Conservation (phyloP, 2,329 filamentous ascomycete genomes). For the Zasmidium angulare region DNA sequence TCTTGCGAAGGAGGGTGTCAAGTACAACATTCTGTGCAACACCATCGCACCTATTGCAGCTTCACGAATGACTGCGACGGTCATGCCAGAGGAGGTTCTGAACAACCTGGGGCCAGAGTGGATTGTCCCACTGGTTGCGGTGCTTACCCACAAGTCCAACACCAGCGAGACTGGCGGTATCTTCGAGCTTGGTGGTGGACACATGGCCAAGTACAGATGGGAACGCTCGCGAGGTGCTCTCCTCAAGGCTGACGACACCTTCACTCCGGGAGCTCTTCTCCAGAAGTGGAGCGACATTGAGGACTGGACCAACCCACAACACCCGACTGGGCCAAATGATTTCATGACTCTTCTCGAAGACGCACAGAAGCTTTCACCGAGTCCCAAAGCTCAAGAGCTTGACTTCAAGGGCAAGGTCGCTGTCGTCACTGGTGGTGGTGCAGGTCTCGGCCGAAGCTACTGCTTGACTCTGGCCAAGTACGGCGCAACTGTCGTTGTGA, state of each 20-base stretch:
- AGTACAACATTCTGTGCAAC: constrained; percentile 97
- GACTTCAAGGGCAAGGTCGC: constrained; percentile 84
- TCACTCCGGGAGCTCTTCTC: constrained; percentile 84
- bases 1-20: constrained; percentile 91
- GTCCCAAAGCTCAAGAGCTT: constrained; percentile 69
- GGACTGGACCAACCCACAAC: constrained; percentile 80
- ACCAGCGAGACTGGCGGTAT: constrained; percentile 80
- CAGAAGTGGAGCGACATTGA: constrained; percentile 86
- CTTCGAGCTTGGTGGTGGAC: constrained; percentile 90
- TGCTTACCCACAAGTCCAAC: constrained; percentile 83
- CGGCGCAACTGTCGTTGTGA: constrained; percentile 85
- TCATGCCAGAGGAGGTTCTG: constrained; percentile 92
- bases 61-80: constrained; percentile 90
- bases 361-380: constrained; percentile 73
- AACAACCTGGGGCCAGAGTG: constrained; percentile 85
- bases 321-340: constrained; percentile 82
- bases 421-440: constrained; percentile 83
- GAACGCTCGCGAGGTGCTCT: constrained; percentile 87
- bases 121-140: constrained; percentile 90
- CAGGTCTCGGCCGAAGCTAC: constrained; percentile 89
- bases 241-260: constrained; percentile 81
- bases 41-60: constrained; percentile 94
- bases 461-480: constrained; percentile 81
- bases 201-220: constrained; percentile 92
- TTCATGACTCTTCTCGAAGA: constrained; percentile 84